Base-by-base conservation (phyloP, 2,329 filamentous ascomycete genomes). In the Trichoderma koningiopsis region DNA sequence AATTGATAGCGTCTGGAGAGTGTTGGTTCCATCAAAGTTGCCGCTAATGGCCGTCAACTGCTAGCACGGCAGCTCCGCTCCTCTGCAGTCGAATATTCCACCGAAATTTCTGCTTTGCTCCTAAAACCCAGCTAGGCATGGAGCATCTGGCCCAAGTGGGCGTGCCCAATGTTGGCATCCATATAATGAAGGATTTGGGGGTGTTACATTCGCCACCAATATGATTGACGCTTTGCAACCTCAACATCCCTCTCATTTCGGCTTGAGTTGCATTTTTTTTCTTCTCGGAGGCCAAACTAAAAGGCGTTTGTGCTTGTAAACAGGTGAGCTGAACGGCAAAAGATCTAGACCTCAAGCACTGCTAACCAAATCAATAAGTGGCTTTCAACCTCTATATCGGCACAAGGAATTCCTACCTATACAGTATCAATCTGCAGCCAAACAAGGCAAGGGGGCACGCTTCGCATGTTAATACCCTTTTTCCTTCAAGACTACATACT, bases 381-480 rank as follows among this genome's bases (percentile, higher is more conserved):
- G 40, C 2, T 49, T 22, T 49, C 11, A 35, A 14, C 19, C 53
- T 24, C 11, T n/a, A 24, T 40, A 11, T 43, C 11, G 40, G 19
- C 16, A 29, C 22, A 49, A 49, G 10, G n/a, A 43, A 11, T 49
- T 13, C 33, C 33, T 35, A 35, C 33, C 33, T 14, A 35, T 33
- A 33, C 31, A 33, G 31, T 33, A 3, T 22, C 24, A 22, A 24
- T 27, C n/a, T 22, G 16, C 49, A 14, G 19, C 24, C 33, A 56
- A 56, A 56, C 24, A 29, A 11, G 43, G 60, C 60, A 63, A 19
- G 24, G 16, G 5, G 43, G 60, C 61, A 64, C 61, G 61, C 61
- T 55, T 55, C 47, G 47, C 60, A 37, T 27, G 31, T 29, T 55
- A 13, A 53, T 53, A 24, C 61, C 33, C 35, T 40, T 56, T 56